Evolutionary conservation across 2,329 filamentous ascomycete species (phyloP).

Genomic region (Cryoendolithus antarcticus): DNA sequence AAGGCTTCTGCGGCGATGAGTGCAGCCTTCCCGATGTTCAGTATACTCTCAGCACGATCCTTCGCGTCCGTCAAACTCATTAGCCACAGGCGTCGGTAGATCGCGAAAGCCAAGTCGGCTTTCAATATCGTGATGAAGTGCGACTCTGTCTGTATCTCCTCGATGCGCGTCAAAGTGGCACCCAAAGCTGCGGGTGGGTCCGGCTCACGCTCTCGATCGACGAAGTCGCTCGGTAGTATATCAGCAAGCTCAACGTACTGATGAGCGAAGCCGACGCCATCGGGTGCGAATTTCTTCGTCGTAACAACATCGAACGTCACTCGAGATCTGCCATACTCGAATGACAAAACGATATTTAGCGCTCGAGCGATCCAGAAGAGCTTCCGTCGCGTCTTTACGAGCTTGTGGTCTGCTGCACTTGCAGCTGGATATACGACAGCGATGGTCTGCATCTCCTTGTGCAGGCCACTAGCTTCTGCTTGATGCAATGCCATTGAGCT

Average conservation of each 20-base stretch:
- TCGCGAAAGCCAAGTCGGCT: conserved; percentile 41
- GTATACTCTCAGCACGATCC: conserved; percentile 25
- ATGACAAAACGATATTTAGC: conserved; percentile 47
- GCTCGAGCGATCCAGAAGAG: conserved; percentile 42
- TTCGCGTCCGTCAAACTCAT: conserved; percentile 26
- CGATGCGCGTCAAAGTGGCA: conserved; percentile 20
- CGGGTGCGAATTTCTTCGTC: conserved; percentile 21
- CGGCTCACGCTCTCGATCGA: conserved; percentile 22
- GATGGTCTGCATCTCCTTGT: conserved; percentile 29
- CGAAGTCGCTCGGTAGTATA: conserved; percentile 22
- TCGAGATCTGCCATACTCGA: conserved; percentile 44
- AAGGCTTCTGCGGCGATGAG: conserved; percentile 24
- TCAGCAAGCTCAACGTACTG: conserved; percentile 23
- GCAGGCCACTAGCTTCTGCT: conserved; percentile 40
- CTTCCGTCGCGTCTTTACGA: conserved; percentile 18
- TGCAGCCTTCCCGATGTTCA: conserved; percentile 23
- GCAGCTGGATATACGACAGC: conserved; percentile 22
- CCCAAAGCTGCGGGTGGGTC: conserved; percentile 23
- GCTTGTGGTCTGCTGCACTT: conserved; percentile 18
- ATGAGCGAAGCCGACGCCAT: conserved; percentile 17
- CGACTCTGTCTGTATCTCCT: conserved; percentile 20
- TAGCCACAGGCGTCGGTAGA: conserved; percentile 31
- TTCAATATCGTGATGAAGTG: conserved; percentile 34
- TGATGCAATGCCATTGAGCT: conserved; percentile 49
- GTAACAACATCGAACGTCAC: conserved; percentile 37